phyloP scores from a whole-genome alignment of 495 filamentous ascomycete genomes.

The Darksidea phi region DNA sequence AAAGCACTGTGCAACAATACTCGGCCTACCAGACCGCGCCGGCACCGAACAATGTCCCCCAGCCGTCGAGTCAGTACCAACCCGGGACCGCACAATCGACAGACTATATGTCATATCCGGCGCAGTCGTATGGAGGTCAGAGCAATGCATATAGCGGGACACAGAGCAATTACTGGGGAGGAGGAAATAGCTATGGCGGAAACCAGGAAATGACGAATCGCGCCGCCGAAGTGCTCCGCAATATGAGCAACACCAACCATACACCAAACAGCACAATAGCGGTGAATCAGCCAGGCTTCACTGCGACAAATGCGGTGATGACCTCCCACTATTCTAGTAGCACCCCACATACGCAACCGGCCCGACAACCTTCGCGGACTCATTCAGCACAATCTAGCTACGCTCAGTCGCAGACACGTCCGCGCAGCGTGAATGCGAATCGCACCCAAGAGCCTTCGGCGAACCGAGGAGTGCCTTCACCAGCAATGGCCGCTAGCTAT shows the following conservation, averaged over 20 bases:
- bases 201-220: constrained; percentile 11
- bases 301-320: constrained; percentile 15
- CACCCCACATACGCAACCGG: constrained; percentile 9
- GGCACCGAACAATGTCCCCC: constrained; percentile 8
- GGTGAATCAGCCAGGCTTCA: constrained; percentile 13
- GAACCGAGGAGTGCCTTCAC: constrained; percentile 21
- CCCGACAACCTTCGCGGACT: constrained; percentile 3
- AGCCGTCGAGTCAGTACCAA: constrained; percentile 15
- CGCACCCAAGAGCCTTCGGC: neutral
- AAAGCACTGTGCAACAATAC: constrained; percentile 23
- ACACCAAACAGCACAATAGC: neutral
- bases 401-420: constrained; percentile 22
- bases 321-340: constrained; percentile 17
- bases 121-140: constrained; percentile 19
- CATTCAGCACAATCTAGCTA: constrained; percentile 5
- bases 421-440: constrained; percentile 25
- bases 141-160: constrained; percentile 9
- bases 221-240: constrained; percentile 30
- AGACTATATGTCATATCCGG: constrained; percentile 24
- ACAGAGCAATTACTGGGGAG: too few relatives aligned
- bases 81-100: constrained; percentile 23
- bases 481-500: constrained; percentile 20
- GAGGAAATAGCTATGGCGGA: constrained; percentile 16
- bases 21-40: constrained; percentile 20
- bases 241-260: constrained; percentile 34